Percentiles rank a stretch among this genome's conserved stretches.
phyloP scores from a whole-genome alignment of 2,329 filamentous ascomycete genomes.

The Botryotinia globosa region DNA sequence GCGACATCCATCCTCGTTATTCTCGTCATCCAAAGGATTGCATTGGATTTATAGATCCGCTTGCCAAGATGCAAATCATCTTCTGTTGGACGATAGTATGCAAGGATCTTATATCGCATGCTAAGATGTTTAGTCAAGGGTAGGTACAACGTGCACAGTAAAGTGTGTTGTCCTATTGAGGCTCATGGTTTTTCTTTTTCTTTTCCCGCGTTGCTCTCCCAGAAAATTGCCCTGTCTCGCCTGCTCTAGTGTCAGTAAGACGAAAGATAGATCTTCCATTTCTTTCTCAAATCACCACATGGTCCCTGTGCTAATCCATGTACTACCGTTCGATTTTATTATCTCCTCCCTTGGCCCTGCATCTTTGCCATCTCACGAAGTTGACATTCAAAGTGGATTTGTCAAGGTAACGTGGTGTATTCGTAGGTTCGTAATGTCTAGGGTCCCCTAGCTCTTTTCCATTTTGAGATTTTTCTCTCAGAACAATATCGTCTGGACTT shows the following conservation, averaged over 20 bases:
- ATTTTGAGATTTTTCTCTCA: conserved; percentile 23
- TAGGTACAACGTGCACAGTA: conserved; percentile 3
- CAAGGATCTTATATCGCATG: conserved; percentile 15
- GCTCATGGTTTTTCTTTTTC: conserved; percentile 3
- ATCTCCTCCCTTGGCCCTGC: conserved; percentile 10
- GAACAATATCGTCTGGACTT: conserved; percentile 15
- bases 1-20: background rate
- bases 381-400: conserved; percentile 13
- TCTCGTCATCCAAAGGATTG: conserved; percentile 6
- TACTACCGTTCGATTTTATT: background rate
- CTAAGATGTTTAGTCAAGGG: background rate
- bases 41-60: background rate
- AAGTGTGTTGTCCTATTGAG: conserved; percentile 17
- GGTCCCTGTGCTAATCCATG: background rate
- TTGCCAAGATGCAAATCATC: conserved; percentile 7
- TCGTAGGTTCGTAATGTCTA: conserved; percentile 12
- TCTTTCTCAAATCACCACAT: background rate
- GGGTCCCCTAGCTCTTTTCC: conserved; percentile 35
- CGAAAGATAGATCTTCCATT: background rate
- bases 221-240: background rate
- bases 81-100: conserved; percentile 1
- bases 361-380: conserved; percentile 1
- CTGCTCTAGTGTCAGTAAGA: conserved; percentile 4
- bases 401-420: conserved; percentile 18
- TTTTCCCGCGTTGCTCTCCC: conserved; percentile 1